A percentile compares a stretch with the other conserved stretches of the same genome.
These are phyloP conservation scores for Termitomyces sp. DNA, from an alignment of 768 basidiomycete genomes.

Conservation along the genomic window DNA sequence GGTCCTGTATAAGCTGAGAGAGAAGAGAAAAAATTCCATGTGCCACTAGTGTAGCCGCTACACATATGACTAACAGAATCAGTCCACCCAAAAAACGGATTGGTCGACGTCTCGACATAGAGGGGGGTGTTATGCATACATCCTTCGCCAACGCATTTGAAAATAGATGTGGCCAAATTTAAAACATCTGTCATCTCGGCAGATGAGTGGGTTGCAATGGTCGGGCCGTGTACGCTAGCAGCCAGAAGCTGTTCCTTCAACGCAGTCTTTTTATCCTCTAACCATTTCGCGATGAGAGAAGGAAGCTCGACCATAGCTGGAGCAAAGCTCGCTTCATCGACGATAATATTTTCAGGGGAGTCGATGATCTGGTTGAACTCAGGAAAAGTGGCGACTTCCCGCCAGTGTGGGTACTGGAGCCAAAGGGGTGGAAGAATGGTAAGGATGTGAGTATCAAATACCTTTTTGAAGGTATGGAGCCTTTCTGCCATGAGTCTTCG, in stretches of 20 bases:
- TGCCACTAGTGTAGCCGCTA: background rate
- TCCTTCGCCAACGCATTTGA: conserved; percentile 1
- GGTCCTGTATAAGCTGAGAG: too few species aligned
- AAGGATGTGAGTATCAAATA: conserved; percentile 18
- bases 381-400: conserved; percentile 12
- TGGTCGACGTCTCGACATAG: background rate
- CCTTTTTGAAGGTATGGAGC: background rate
- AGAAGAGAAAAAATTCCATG: too few species aligned
- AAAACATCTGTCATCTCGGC: background rate
- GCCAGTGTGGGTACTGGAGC: conserved; percentile 18
- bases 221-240: background rate
- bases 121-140: background rate
- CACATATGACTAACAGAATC: conserved; percentile 3
- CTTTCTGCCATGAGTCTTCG: conserved; percentile 2
- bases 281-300: background rate
- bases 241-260: background rate
- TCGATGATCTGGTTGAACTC: background rate
- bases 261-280: background rate
- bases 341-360: background rate
- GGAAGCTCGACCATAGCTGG: conserved; percentile 3
- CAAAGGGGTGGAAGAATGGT: conserved; percentile 20
- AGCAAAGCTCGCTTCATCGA: background rate
- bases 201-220: background rate
- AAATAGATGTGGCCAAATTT: conserved; percentile 10
- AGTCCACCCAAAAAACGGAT: conserved; percentile 11